Conservation (phyloP, 306 rosid genomes). For the Pterocarpus macrocarpus region DNA sequence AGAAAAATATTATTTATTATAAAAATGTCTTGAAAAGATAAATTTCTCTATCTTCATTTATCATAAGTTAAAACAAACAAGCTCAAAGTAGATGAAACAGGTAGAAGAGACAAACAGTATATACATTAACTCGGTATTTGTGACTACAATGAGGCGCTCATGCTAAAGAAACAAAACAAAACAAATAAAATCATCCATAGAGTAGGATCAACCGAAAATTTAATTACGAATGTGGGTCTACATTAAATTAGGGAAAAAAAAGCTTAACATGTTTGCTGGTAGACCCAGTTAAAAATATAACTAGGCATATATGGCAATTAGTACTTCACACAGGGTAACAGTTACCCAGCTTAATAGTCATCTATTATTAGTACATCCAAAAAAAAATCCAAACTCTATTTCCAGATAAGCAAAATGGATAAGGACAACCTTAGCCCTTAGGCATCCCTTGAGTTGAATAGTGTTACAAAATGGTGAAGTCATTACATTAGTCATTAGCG, state of each 20-base stretch:
- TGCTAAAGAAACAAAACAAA: not conserved
- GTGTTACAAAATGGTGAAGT: conserved; percentile 12
- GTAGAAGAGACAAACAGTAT: not conserved
- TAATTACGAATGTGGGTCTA: not conserved
- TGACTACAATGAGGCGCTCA: not conserved
- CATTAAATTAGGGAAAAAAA: not conserved
- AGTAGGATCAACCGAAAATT: not conserved
- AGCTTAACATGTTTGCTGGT: not conserved
- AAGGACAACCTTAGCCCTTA: conserved; percentile 12
- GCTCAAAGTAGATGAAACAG: not conserved
- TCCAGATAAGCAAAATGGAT: conserved; percentile 6
- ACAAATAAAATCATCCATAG: conserved; percentile 1
- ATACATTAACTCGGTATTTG: not conserved
- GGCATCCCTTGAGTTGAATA: conserved; percentile 25
- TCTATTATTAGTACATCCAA: not conserved
- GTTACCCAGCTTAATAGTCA: conserved; percentile 7
- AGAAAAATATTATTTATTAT: too few relatives aligned
- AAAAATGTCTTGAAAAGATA: too few relatives aligned
- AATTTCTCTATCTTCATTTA: too few relatives aligned
- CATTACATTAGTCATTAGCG: conserved; percentile 4
- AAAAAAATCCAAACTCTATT: conserved; percentile 18
- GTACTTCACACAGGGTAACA: conserved; percentile 2
- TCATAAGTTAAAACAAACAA: too few relatives aligned
- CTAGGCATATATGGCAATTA: not conserved
- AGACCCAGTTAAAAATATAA: not conserved